A percentile compares a stretch with the other conserved stretches of the same genome.
Conservation (phyloP, 768 basidiomycete genomes). For the Nidula microcarpa region DNA sequence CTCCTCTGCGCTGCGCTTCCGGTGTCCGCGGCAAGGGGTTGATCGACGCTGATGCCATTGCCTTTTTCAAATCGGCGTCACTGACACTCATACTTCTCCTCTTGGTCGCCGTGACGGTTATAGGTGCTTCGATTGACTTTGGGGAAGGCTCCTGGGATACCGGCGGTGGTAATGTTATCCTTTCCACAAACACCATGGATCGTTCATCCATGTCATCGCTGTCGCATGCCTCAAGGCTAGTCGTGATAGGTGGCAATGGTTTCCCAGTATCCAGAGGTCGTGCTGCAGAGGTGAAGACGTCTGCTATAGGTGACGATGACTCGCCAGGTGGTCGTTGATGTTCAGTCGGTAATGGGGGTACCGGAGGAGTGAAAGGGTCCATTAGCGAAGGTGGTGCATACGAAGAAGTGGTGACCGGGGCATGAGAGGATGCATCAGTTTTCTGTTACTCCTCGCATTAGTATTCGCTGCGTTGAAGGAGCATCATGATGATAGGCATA, state of each 20-base stretch:
- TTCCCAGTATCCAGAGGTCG: conserved; percentile 43
- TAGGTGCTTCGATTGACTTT: conserved; percentile 20
- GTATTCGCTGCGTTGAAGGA: conserved; percentile 8
- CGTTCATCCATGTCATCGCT: conserved; percentile 46
- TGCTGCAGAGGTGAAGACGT: conserved; percentile 39
- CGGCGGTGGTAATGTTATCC: conserved; percentile 28
- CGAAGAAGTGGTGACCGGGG: conserved; percentile 24
- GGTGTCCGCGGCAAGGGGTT: conserved; percentile 25
- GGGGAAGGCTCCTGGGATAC: conserved; percentile 25
- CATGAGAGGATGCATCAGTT: conserved; percentile 42
- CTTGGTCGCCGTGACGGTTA: conserved; percentile 32
- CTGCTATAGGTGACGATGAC: conserved; percentile 43
- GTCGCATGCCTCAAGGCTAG: conserved; percentile 27
- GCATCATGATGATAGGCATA: conserved; percentile 26
- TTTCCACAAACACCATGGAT: conserved; percentile 58
- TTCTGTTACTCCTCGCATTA: conserved; percentile 34
- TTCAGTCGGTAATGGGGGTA: conserved; percentile 48
- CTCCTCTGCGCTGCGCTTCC: conserved; percentile 7
- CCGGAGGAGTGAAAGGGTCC: conserved; percentile 46
- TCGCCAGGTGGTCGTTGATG: conserved; percentile 31
- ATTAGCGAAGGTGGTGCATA: conserved; percentile 37
- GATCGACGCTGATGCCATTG: conserved; percentile 29
- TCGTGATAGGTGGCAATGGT: conserved; percentile 60
- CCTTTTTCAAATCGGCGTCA: conserved; percentile 54
- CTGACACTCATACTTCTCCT: conserved; percentile 75